Percentiles rank a stretch among this genome's conserved stretches.
phyloP scores from a whole-genome alignment of 176 grass and related monocot species.

The Rhynchospora pubera region DNA sequence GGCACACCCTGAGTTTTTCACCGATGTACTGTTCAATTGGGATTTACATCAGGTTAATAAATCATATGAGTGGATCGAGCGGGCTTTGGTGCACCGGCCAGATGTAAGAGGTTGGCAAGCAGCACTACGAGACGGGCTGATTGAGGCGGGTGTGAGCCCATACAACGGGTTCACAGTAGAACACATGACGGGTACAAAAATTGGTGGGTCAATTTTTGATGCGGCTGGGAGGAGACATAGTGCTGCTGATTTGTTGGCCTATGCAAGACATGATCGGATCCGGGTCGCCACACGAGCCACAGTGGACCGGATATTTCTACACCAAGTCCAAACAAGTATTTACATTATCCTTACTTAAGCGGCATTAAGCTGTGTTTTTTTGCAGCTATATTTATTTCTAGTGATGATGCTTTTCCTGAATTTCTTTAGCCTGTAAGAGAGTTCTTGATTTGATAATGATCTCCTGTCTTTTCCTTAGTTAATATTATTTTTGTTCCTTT shows the following conservation, averaged over 20 bases:
- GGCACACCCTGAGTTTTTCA: conserved; percentile 50
- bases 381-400: neutral
- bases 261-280: conserved; percentile 48
- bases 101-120: conserved; percentile 56
- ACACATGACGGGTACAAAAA: conserved; percentile 61
- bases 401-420: neutral
- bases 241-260: conserved; percentile 57
- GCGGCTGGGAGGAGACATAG: conserved; percentile 49
- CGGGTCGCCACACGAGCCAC: conserved; percentile 50
- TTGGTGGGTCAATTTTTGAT: conserved; percentile 75
- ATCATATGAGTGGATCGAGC: conserved; percentile 75
- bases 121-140: conserved; percentile 46
- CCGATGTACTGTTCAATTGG: conserved; percentile 37
- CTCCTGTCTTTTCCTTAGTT: neutral
- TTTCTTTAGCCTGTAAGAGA: neutral
- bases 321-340: conserved; percentile 37
- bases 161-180: conserved; percentile 73
- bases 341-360: neutral
- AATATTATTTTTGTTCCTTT: neutral
- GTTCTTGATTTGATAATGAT: neutral
- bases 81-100: conserved; percentile 48
- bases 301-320: conserved; percentile 48
- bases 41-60: conserved; percentile 53
- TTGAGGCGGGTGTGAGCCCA: conserved; percentile 64
- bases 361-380: neutral